phyloP scores from a whole-genome alignment of 345 rosid species.

The Psidium friedrichsthalianum region DNA sequence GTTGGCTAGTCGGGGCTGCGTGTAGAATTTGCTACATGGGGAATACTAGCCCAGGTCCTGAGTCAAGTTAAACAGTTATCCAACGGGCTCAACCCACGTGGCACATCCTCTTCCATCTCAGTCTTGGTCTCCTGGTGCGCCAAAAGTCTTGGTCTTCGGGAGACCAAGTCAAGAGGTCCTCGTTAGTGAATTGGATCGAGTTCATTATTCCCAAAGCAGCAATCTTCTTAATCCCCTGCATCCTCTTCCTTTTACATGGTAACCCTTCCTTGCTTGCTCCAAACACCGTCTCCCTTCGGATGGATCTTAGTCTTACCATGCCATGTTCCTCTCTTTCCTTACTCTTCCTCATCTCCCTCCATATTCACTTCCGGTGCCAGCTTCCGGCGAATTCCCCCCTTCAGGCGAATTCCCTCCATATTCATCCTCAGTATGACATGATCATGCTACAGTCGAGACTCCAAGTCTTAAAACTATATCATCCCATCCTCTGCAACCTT shows the following conservation, averaged over 20 bases:
- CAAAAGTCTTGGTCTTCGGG: background rate
- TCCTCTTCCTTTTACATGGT: background rate
- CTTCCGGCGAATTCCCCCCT: fast-evolving
- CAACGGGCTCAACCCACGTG: too few relatives aligned
- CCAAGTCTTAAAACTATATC: background rate
- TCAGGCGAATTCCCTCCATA: too few relatives aligned
- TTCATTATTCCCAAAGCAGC: too few relatives aligned
- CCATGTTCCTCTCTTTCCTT: too few relatives aligned
- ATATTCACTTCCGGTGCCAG: background rate
- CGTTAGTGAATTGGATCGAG: too few relatives aligned
- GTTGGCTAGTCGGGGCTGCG: background rate
- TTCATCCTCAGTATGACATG: background rate
- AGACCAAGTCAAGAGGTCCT: background rate
- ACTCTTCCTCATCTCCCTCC: background rate
- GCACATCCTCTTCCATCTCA: too few relatives aligned
- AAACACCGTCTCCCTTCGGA: background rate
- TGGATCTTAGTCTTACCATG: background rate
- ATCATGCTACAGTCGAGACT: background rate
- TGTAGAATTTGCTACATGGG: background rate
- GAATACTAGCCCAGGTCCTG: background rate
- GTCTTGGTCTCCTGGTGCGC: background rate
- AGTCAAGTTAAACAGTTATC: too few relatives aligned
- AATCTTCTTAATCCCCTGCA: too few relatives aligned
- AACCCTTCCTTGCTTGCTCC: background rate
- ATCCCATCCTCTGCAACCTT: background rate